Percentiles rank a stretch among this genome's conserved stretches.
phyloP scores from a whole-genome alignment of 345 rosid species.

The Lumnitzera racemosa region DNA sequence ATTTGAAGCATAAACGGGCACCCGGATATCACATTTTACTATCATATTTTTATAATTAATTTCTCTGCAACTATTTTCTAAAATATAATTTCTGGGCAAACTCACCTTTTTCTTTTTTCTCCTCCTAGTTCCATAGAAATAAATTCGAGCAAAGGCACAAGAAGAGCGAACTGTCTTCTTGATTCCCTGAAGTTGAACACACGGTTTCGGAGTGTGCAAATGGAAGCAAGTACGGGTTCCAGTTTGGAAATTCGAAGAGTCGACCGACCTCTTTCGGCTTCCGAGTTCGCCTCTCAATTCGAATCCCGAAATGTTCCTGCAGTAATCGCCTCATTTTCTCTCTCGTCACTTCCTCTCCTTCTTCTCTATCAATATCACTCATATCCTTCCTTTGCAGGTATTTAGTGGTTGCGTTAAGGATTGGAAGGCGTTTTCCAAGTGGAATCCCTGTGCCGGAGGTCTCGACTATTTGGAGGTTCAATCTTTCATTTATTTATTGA shows the following conservation, averaged over 20 bases:
- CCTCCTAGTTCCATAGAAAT: no score
- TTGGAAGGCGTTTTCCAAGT: conserved; percentile 57
- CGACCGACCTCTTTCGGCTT: conserved; percentile 40
- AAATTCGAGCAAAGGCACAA: no score
- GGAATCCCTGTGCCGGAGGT: conserved; percentile 67
- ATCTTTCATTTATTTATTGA: background rate
- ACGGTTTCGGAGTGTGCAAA: background rate
- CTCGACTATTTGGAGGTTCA: conserved; percentile 74
- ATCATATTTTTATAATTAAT: no score
- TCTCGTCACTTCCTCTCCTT: background rate
- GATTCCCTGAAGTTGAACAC: no score
- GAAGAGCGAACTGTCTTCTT: background rate
- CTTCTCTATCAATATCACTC: background rate
- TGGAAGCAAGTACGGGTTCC: conserved; percentile 18
- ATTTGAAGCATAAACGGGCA: background rate
- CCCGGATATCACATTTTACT: no score
- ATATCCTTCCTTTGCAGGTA: conserved; percentile 28
- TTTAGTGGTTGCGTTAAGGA: conserved; percentile 45
- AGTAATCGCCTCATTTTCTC: conserved; percentile 19
- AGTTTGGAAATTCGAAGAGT: conserved; percentile 24
- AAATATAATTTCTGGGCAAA: no score
- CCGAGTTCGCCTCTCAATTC: conserved; percentile 44
- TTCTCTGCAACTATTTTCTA: no score
- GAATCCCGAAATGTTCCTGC: conserved; percentile 71
- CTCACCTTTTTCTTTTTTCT: no score